phyloP scores from a whole-genome alignment of 1,284 basidiomycete genomes.

The Microbotryum violaceum region DNA sequence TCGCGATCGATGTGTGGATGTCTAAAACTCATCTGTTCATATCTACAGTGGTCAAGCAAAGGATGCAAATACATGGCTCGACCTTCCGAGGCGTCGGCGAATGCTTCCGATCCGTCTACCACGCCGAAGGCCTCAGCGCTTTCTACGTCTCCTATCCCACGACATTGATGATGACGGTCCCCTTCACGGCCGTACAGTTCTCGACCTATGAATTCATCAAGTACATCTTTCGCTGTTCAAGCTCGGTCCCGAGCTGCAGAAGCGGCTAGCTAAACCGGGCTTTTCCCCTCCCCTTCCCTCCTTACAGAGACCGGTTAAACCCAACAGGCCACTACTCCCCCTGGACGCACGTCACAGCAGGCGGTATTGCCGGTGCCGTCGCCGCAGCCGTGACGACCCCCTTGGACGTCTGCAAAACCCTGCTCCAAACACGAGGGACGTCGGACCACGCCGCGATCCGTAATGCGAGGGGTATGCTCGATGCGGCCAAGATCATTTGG shows the following conservation, averaged over 20 bases:
- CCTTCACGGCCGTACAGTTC: conserved; percentile 97
- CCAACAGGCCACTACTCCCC: conserved; percentile 83
- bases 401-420: conserved; percentile 96
- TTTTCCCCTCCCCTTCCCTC: neutral
- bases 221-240: conserved; percentile 4
- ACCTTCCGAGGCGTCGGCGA: conserved; percentile 73
- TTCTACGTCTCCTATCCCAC: conserved; percentile 99
- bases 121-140: conserved; percentile 74
- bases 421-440: conserved; percentile 87
- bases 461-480: conserved; percentile 71
- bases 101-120: conserved; percentile 77
- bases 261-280: neutral
- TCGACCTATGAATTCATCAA: conserved; percentile 95
- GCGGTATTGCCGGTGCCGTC: conserved; percentile 85
- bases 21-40: neutral
- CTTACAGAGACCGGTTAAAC: conserved; percentile 58
- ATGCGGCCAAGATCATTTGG: conserved; percentile 86
- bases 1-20: no score
- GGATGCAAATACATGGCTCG: conserved; percentile 95
- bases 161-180: conserved; percentile 91
- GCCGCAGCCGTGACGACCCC: conserved; percentile 95
- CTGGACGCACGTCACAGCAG: conserved; percentile 78
- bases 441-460: conserved; percentile 75
- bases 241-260: neutral
- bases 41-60: conserved; percentile 85